Conservation (phyloP, 805 yeast species). For the Ogataea methanolica region DNA sequence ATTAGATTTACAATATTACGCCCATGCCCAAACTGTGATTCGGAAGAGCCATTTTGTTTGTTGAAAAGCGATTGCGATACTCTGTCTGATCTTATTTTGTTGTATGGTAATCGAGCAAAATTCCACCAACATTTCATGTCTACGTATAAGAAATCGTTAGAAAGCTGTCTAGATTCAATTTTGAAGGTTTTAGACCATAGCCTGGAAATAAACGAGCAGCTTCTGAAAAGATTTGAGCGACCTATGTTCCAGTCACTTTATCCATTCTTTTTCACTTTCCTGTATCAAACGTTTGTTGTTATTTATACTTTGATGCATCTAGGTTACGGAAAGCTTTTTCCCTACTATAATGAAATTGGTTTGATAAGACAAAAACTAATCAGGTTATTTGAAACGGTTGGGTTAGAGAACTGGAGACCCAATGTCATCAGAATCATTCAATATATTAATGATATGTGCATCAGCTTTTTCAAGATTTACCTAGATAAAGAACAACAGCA, state of each 20-base stretch:
- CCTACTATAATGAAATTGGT: slow-evolving; percentile 23
- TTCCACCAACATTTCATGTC: slow-evolving; percentile 48
- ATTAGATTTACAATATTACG: slow-evolving; percentile 27
- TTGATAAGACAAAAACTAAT: slow-evolving; percentile 25
- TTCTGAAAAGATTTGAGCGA: slow-evolving; percentile 28
- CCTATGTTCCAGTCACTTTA: slow-evolving; percentile 33
- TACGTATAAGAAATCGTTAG: slow-evolving; percentile 31
- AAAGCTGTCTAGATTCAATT: slow-evolving; percentile 35
- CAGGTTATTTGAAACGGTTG: slow-evolving; percentile 26
- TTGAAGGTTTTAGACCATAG: slow-evolving; percentile 34
- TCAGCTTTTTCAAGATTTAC: slow-evolving; percentile 22
- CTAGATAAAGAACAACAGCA: slow-evolving; percentile 8
- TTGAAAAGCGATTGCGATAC: slow-evolving; percentile 33
- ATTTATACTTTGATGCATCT: slow-evolving; percentile 44
- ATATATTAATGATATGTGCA: slow-evolving; percentile 30
- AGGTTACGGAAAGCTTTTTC: slow-evolving; percentile 30
- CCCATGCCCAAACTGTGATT: slow-evolving; percentile 19
- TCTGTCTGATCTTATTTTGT: slow-evolving; percentile 39
- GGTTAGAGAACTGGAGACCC: slow-evolving; percentile 24
- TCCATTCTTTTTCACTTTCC: slow-evolving; percentile 45
- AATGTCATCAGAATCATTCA: slow-evolving; percentile 28
- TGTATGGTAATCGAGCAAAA: slow-evolving; percentile 48
- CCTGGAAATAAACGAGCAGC: slow-evolving; percentile 29
- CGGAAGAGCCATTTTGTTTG: slow-evolving; percentile 24
- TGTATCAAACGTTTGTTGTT: slow-evolving; percentile 49